Evolutionary conservation across 768 basidiomycete genomes (phyloP).

Genomic region (Boletus sp.): DNA sequence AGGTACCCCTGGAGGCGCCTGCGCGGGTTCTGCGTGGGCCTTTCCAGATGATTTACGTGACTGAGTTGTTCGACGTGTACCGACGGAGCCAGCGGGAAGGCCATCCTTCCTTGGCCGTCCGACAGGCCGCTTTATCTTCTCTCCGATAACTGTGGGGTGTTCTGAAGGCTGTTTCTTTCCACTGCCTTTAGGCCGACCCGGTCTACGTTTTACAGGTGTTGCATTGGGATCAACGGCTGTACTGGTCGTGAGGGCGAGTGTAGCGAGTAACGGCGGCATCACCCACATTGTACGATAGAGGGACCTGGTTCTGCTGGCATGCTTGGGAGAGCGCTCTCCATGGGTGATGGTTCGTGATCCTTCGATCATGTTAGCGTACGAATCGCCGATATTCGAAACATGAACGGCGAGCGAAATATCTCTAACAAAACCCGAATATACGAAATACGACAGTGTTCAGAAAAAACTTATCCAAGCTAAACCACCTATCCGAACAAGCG

Average conservation of each 20-base stretch:
- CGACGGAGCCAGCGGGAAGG: constrained; percentile 71
- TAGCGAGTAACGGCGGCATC: background rate
- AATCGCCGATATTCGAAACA: constrained; percentile 19
- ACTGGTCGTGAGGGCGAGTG: constrained; percentile 6
- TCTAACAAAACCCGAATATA: constrained; percentile 34
- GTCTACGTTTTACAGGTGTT: constrained; percentile 57
- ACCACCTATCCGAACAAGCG: constrained; percentile 27
- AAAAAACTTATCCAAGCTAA: constrained; percentile 37
- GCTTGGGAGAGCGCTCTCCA: constrained; percentile 28
- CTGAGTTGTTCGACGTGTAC: constrained; percentile 41
- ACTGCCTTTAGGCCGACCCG: constrained; percentile 78
- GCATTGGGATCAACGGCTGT: constrained; percentile 28
- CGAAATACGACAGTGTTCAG: constrained; percentile 27
- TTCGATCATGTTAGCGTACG: constrained; percentile 28
- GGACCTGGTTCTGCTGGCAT: constrained; percentile 27
- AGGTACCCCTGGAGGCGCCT: constrained; percentile 28
- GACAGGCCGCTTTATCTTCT: constrained; percentile 74
- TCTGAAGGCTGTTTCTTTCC: constrained; percentile 61
- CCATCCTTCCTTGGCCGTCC: constrained; percentile 83
- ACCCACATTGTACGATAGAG: constrained; percentile 28
- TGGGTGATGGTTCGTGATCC: constrained; percentile 13
- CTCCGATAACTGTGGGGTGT: constrained; percentile 37
- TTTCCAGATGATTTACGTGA: constrained; percentile 40
- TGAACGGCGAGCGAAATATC: constrained; percentile 25
- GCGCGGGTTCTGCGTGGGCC: constrained; percentile 17